Evolutionary conservation across 139 green algal species (phyloP), one percentile per base, ranked within the genome.

Genomic region (Chlorella vulgaris): DNA sequence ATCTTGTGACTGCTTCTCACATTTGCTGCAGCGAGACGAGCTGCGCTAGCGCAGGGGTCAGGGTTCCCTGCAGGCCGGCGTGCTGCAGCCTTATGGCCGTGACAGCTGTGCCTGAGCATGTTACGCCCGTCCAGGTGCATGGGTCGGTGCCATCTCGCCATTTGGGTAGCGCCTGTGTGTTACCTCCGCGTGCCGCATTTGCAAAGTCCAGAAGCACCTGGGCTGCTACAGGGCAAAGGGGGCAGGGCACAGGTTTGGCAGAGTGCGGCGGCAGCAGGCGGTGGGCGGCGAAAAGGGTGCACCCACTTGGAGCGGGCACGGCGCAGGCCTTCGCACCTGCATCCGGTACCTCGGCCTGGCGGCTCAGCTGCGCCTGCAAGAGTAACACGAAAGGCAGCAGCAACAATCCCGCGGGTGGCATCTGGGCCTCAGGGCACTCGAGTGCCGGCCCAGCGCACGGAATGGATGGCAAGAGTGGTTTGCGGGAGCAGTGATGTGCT

Each of bases 1-100:
- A 15, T 10, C 47, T 55, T 55, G 10, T 10, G 13, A 55, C 28
- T 1, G 35, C 21, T 18, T 18, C 62, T 65, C 76, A 81, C 76
- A 81, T 74, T 10, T 55, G 67, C 47, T 84, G 84, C 78, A 92
- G 76, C 13, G 74, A 29, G 4, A 84, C 83, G 24, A 83, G 66
- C 21, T 43, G n/a, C n/a, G 39, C 78, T 15, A 83, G 53, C 10
- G 58, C 58, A 18, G 78, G 51, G 19, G 40, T 5, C 39, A 83
- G 68, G 31, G 42, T 26, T 38, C 78, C 78, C 10, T 7, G 51
- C 19, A 83, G 78, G 36, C 69, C 69, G 5, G 31, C 33, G 0
- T 55, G 36, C 24, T 31, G 42, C 40, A 80, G 69, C 67, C 55
- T 31, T 21, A 81, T 29, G 0, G 31, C 60, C 4, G 55, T 63